Percentiles rank a stretch among this genome's conserved stretches.
phyloP scores from a whole-genome alignment of 202 grass and related monocot species.

The Sporobolus alterniflorus region DNA sequence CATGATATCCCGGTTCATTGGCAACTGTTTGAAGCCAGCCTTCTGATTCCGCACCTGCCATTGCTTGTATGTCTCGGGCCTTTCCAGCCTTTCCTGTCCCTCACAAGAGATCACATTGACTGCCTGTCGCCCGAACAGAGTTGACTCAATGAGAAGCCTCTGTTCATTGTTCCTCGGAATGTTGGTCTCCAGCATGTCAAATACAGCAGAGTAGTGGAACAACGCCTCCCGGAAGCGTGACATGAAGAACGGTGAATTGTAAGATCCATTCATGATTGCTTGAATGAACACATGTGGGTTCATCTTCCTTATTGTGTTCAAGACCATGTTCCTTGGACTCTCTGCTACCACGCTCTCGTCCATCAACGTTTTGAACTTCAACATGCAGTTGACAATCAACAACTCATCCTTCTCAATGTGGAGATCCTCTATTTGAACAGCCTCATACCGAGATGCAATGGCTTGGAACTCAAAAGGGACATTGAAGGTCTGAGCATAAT shows the following conservation, averaged over 20 bases:
- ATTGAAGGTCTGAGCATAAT: conserved; percentile 75
- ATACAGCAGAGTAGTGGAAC: conserved; percentile 80
- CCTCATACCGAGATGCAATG: conserved; percentile 81
- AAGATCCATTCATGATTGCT: conserved; percentile 81
- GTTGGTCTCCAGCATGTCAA: conserved; percentile 87
- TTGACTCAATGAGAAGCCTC: conserved; percentile 74
- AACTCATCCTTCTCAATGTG: conserved; percentile 78
- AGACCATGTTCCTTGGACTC: conserved; percentile 78
- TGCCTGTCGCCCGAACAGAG: conserved; percentile 70
- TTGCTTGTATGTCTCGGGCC: conserved; percentile 92
- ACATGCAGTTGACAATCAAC: conserved; percentile 82
- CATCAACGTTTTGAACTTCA: conserved; percentile 74
- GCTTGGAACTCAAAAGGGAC: conserved; percentile 81
- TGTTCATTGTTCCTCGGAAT: conserved; percentile 68
- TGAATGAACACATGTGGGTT: conserved; percentile 82
- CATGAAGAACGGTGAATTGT: conserved; percentile 85
- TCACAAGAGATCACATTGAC: conserved; percentile 90
- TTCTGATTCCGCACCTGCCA: conserved; percentile 77
- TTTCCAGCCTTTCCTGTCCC: conserved; percentile 90
- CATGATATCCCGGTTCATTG: conserved; percentile 73
- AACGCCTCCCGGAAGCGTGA: conserved; percentile 91
- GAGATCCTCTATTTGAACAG: conserved; percentile 72
- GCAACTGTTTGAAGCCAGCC: conserved; percentile 85
- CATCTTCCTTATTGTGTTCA: conserved; percentile 92
- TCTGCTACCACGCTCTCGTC: conserved; percentile 87